These are phyloP conservation scores for Colletotrichum salicis DNA, from an alignment of 2,329 filamentous ascomycete genomes.

Conservation along the genomic window DNA sequence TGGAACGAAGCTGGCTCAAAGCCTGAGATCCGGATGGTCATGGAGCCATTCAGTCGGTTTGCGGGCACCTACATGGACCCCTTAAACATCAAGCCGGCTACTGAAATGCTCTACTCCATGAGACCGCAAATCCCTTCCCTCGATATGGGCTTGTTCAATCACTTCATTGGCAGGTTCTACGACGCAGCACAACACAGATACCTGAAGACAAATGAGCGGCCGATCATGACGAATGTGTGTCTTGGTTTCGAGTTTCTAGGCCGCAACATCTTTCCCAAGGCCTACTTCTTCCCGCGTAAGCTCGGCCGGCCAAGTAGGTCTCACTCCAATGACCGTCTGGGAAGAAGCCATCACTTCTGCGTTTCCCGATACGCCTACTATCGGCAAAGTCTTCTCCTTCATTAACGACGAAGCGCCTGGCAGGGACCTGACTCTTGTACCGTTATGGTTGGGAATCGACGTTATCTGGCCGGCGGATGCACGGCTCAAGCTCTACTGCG, in stretches of 20 bases:
- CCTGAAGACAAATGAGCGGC: neutral
- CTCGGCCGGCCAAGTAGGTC: conserved; percentile 12
- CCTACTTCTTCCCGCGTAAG: conserved; percentile 20
- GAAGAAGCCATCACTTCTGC: conserved; percentile 15
- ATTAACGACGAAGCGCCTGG: neutral
- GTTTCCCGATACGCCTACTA: neutral
- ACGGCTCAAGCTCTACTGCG: conserved; percentile 22
- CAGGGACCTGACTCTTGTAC: conserved; percentile 3
- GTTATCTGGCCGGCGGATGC: neutral
- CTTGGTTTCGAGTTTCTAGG: conserved; percentile 16
- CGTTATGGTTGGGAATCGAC: conserved; percentile 16
- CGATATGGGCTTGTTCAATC: conserved; percentile 22
- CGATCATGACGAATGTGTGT: conserved; percentile 14
- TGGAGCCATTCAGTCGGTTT: conserved; percentile 23
- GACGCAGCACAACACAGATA: conserved; percentile 9
- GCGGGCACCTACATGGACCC: conserved; percentile 24
- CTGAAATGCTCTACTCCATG: conserved; percentile 12
- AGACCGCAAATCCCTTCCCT: conserved; percentile 1
- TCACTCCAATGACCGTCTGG: conserved; percentile 16
- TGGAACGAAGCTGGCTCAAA: conserved; percentile 7
- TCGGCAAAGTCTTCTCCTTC: conserved; percentile 1
- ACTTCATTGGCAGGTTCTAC: conserved; percentile 18
- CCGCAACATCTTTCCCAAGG: conserved; percentile 5
- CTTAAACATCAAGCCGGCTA: conserved; percentile 15
- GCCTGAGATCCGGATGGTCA: conserved; percentile 7